Evolutionary conservation across 208 protist species (phyloP), one percentile per base, ranked within the genome.

Genomic region (Trypanosoma melophagium): DNA sequence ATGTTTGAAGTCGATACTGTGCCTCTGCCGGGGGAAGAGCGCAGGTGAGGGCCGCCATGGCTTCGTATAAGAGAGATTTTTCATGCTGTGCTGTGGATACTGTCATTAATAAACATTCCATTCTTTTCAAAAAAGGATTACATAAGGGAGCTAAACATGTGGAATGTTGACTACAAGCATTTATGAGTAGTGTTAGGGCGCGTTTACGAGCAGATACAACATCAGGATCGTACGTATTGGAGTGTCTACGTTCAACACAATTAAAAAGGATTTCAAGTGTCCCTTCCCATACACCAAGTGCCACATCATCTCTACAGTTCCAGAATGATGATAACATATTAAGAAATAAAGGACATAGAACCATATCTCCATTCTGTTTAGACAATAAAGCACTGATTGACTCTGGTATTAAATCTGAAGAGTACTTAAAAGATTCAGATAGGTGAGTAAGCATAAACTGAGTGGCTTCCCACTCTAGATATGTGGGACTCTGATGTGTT

Each of bases 321-420:
- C 87, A 96, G 60, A 96, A 93, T 54, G 64, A 68, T 45, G 79
- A 79, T 12, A 93, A 68, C 83, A 96, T 92, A 69, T 96, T 93
- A 42, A 93, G 78, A 66, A 72, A 96, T 16, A 88, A 55, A 14
- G 90, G 90, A n/a, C 54, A 75, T 45, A 96, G 70, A 60, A 96
- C 90, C 53, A 85, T 82, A 58, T 96, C 90, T 21, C 66, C 61
- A 5, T 83, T 82, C 28, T 81, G 64, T 12, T 60, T 74, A 17
- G 24, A 57, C 51, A 81, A 50, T 51, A 96, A 68, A 7, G 73
- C 71, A 17, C 55, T 54, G 52, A 91, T 85, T 57, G 80, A 79
- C 24, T 82, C 64, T 10, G 68, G 47, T 12, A 93, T 58, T 56
- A 78, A 60, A 12, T 78, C 74, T 1, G 75, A 76, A 10, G 79